These are phyloP conservation scores for Scheffersomyces illinoinensis DNA, from an alignment of 1,139 yeast genomes.

Conservation along the genomic window DNA sequence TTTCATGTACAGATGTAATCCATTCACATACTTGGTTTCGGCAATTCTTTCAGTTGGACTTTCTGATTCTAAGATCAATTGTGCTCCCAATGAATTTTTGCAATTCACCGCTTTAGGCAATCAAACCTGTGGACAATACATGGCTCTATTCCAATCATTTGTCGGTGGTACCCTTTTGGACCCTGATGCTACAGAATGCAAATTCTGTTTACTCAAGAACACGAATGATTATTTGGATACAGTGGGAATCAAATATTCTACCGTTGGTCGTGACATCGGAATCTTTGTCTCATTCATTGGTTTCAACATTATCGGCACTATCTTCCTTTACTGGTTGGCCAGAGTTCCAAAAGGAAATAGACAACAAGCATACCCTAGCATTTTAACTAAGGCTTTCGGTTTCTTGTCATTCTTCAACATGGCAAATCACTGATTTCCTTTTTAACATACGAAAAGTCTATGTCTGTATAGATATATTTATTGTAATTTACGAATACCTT, in stretches of 20 bases:
- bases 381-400: not conserved
- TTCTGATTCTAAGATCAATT: slow-evolving; percentile 47
- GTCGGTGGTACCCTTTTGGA: slow-evolving; percentile 46
- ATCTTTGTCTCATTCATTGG: slow-evolving; percentile 31
- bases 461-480: no score
- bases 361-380: slow-evolving; percentile 3
- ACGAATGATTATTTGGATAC: slow-evolving; percentile 23
- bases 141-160: slow-evolving; percentile 29
- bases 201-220: slow-evolving; percentile 42
- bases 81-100: slow-evolving; percentile 52
- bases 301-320: slow-evolving; percentile 53
- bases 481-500: no score
- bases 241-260: slow-evolving; percentile 4
- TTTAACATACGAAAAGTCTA: no score
- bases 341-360: slow-evolving; percentile 62
- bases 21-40: slow-evolving; percentile 56
- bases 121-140: slow-evolving; percentile 43
- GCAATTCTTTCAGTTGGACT: slow-evolving; percentile 44
- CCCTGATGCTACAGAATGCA: slow-evolving; percentile 42
- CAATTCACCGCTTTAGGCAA: slow-evolving; percentile 58
- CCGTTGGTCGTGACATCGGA: slow-evolving; percentile 8
- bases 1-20: slow-evolving; percentile 56
- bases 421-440: not conserved
- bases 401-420: not conserved
- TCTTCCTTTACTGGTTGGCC: slow-evolving; percentile 69